A percentile compares a stretch with the other conserved stretches of the same genome.
These are phyloP conservation scores for Amylocystis lapponica DNA, from an alignment of 768 basidiomycete genomes.

Conservation along the genomic window DNA sequence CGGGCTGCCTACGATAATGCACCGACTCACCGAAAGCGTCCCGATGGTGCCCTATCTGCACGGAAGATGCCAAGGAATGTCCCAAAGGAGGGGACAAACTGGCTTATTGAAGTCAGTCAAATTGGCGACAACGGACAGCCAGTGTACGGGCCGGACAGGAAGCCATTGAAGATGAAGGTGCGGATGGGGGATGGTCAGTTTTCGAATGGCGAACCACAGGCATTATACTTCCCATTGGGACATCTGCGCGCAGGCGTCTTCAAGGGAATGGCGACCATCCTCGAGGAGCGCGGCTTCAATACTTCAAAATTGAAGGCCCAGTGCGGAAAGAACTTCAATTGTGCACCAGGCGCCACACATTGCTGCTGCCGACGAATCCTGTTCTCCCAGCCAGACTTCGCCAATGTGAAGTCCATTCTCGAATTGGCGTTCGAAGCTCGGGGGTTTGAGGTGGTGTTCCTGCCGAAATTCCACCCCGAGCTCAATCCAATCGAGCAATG, in stretches of 20 bases:
- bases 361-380: conserved; percentile 34
- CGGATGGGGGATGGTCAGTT: conserved; percentile 27
- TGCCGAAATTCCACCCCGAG: conserved; percentile 32
- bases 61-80: conserved; percentile 17
- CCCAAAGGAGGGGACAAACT: not conserved
- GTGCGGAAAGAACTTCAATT: conserved; percentile 29
- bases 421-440: conserved; percentile 21
- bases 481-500: conserved; percentile 28
- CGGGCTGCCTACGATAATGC: conserved; percentile 28
- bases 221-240: conserved; percentile 22
- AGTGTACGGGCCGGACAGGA: conserved; percentile 11
- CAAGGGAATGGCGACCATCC: conserved; percentile 31
- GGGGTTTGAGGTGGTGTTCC: conserved; percentile 29
- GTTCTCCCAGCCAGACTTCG: conserved; percentile 38
- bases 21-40: conserved; percentile 19
- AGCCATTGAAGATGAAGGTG: conserved; percentile 16
- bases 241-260: conserved; percentile 20
- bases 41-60: conserved; percentile 21
- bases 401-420: conserved; percentile 26
- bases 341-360: conserved; percentile 9
- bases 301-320: conserved; percentile 18
- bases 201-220: conserved; percentile 16
- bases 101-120: conserved; percentile 2
- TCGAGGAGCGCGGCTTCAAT: conserved; percentile 22
- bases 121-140: conserved; percentile 5